Evolutionary conservation across 2,329 filamentous ascomycete genomes (phyloP), one percentile per base, ranked within the genome.

Genomic region (Sporothrix protearum): DNA sequence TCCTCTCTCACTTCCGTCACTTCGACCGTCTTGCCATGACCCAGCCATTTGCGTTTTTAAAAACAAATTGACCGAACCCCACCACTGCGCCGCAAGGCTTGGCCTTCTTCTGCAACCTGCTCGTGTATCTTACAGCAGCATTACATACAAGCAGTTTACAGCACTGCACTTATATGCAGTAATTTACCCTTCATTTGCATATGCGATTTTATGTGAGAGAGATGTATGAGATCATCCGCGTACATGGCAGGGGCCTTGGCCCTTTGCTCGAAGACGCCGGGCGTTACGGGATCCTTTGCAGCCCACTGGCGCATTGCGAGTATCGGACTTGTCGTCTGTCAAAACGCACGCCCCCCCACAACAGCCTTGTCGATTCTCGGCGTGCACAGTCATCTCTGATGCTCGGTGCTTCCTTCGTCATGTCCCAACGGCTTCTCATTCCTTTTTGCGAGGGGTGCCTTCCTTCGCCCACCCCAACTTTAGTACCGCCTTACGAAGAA

Each of bases 51-150:
- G 28, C 45, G 63, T 42, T 68, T 47, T 19, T n/a, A 53, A 45
- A 42, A 25, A 33, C 9, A 36, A 30, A 51, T 51, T 9, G 39
- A n/a, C 64, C 8, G 33, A 42, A 63, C 57, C 57, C 61, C 64
- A 25, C 64, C 47, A 19, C 64, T 68, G 30, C 64, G 47, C 64
- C 64, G 64, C 64, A 55, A 53, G 64, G 64, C 64, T 68, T 45
- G 64, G 64, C 64, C 45, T 67, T 49, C 2, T 51, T 47, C 36
- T 47, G 61, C 28, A 59, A 22, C 49, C 22, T 28, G n/a, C 47
- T 51, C 47, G n/a, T n/a, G n/a, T n/a, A n/a, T n/a, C 39, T 12
- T 42, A 3, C 36, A 39, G 39, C n/a, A 25, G 5, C 5, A 6
- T 3, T 49, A n/a, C 19, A n/a, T 49, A 49, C 12, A n/a, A n/a